Evolutionary conservation across 1,284 basidiomycete species (phyloP).

Genomic region (Ceratobasidium sp.): DNA sequence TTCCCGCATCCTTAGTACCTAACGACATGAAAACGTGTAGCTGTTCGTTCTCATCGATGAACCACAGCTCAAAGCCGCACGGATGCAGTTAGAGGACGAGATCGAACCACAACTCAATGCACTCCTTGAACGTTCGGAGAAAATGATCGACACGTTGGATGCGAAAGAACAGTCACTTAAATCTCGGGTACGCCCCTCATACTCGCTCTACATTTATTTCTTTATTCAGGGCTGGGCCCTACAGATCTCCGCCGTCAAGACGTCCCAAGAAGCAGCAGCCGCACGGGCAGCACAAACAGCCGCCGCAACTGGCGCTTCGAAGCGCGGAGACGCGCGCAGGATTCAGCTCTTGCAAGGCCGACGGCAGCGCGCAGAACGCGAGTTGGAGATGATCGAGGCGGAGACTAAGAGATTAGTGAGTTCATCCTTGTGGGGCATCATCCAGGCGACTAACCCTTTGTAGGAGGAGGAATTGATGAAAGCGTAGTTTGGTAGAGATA

Average conservation of each 20-base stretch:
- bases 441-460: not conserved
- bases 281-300: constrained; percentile 21
- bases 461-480: constrained; percentile 32
- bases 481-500: not conserved
- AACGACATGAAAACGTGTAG: constrained; percentile 7
- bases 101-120: constrained; percentile 47
- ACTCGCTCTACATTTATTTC: not conserved
- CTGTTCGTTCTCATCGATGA: constrained; percentile 48
- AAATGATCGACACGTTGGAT: constrained; percentile 47
- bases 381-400: constrained; percentile 25
- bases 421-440: not conserved
- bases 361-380: constrained; percentile 28
- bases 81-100: constrained; percentile 45
- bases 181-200: constrained; percentile 38
- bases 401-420: constrained; percentile 32
- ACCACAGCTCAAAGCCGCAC: constrained; percentile 46
- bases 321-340: constrained; percentile 27
- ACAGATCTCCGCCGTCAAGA: constrained; percentile 34
- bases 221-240: not conserved
- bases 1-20: not conserved
- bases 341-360: constrained; percentile 29
- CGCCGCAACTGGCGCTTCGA: constrained; percentile 26
- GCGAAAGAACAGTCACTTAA: constrained; percentile 42
- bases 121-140: constrained; percentile 47
- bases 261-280: constrained; percentile 30